A percentile compares a stretch with the other conserved stretches of the same genome.
Conservation (phyloP, 495 filamentous ascomycete genomes). For the Jackrogersella multiformis region DNA sequence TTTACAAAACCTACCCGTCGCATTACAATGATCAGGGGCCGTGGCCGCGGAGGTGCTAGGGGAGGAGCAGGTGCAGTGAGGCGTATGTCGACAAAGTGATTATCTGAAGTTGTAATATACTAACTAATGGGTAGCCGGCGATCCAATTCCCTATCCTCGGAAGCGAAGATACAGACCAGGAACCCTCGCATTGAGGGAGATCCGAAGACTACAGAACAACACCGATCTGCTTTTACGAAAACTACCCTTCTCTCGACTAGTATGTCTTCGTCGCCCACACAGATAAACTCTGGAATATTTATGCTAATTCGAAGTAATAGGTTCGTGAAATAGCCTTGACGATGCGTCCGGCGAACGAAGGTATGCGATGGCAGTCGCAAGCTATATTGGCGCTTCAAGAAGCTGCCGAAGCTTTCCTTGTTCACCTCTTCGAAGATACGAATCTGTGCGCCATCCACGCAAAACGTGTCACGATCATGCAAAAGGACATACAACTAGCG, state of each 20-base stretch:
- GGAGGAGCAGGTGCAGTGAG: slow-evolving; percentile 25
- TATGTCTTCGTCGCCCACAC: slow-evolving; percentile 51
- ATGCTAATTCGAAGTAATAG: slow-evolving; percentile 52
- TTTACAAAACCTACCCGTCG: slow-evolving; percentile 2
- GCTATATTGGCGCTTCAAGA: slow-evolving; percentile 92
- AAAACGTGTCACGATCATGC: slow-evolving; percentile 97
- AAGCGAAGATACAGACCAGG: slow-evolving; percentile 83
- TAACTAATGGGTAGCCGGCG: slow-evolving; percentile 65
- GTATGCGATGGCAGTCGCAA: slow-evolving; percentile 88
- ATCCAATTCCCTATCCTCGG: slow-evolving; percentile 70
- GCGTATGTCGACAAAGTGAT: slow-evolving; percentile 33
- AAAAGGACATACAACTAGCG: slow-evolving; percentile 93
- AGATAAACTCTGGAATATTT: neutral
- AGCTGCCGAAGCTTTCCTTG: slow-evolving; percentile 89
- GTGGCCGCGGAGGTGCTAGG: slow-evolving; percentile 12
- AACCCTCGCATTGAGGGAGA: slow-evolving; percentile 85
- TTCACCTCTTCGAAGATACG: slow-evolving; percentile 94
- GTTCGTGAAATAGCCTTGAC: slow-evolving; percentile 82
- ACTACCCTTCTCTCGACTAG: slow-evolving; percentile 85
- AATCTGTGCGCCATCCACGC: slow-evolving; percentile 96
- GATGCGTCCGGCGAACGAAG: slow-evolving; percentile 61
- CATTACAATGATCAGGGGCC: slow-evolving; percentile 31
- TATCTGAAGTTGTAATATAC: neutral
- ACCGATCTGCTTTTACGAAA: slow-evolving; percentile 85
- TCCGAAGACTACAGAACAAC: slow-evolving; percentile 80